A percentile compares a stretch with the other conserved stretches of the same genome.
phyloP scores from a whole-genome alignment of 2,329 filamentous ascomycete species.

The Talaromyces atroroseus region DNA sequence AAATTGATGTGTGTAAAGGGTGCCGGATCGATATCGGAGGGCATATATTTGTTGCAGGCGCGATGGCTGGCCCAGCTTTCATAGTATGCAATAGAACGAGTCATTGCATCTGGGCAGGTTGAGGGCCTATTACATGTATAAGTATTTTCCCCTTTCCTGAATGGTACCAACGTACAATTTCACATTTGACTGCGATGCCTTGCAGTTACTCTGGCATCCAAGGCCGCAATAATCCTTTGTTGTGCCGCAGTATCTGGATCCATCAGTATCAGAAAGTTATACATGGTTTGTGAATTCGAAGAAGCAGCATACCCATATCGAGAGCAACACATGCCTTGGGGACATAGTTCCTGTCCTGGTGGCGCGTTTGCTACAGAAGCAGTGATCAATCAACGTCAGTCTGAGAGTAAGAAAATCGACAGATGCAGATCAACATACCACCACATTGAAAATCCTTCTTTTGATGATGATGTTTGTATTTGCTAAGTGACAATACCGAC shows the following conservation, averaged over 20 bases:
- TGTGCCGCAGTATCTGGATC: constrained; percentile 13
- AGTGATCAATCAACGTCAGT: not conserved
- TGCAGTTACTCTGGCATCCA: constrained; percentile 14
- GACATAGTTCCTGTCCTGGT: constrained; percentile 11
- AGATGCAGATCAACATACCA: constrained; percentile 4
- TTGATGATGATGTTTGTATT: constrained; percentile 27
- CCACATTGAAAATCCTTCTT: constrained; percentile 9
- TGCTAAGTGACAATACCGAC: constrained; percentile 42
- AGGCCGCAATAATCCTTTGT: constrained; percentile 14
- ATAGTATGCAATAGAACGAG: constrained; percentile 30
- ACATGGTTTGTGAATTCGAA: constrained; percentile 36
- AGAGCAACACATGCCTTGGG: constrained; percentile 14
- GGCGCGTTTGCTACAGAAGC: constrained; percentile 8
- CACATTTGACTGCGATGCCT: not conserved
- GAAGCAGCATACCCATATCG: constrained; percentile 14
- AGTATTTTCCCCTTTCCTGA: not conserved
- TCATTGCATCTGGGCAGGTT: constrained; percentile 7
- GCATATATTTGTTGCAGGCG: constrained; percentile 11
- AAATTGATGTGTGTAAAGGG: constrained; percentile 28
- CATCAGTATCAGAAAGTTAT: not conserved
- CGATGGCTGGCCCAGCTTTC: constrained; percentile 24
- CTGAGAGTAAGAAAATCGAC: not conserved
- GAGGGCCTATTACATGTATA: not conserved
- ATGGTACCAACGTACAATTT: not conserved
- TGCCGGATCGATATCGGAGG: constrained; percentile 15